Evolutionary conservation across 768 basidiomycete genomes (phyloP), one percentile per base, ranked within the genome.

Genomic region (Tricholoma bakamatsutake): DNA sequence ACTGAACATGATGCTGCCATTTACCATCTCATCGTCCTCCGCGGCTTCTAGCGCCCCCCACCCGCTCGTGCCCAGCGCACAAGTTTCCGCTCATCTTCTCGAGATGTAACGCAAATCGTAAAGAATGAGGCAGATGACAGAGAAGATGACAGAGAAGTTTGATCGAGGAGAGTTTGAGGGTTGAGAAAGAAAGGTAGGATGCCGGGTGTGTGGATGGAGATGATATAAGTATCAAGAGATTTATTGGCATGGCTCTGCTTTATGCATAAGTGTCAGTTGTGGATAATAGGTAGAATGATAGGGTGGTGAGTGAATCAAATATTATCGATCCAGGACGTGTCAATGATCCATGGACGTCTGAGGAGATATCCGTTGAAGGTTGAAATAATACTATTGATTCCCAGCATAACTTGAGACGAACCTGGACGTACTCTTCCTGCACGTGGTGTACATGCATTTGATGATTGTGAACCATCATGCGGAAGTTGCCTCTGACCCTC

Each of bases 1-100:
- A n/a, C n/a, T n/a, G n/a, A n/a, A n/a, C n/a, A n/a, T n/a, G n/a
- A n/a, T n/a, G n/a, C n/a, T n/a, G n/a, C n/a, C n/a, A n/a, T n/a
- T n/a, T n/a, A n/a, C n/a, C n/a, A n/a, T n/a, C 30, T 8, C 30
- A 31, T 31, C 4, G 8, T 31, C 30, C 30, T 31, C 30, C 30
- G 30, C 4, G 4, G 30, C 30, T 35, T 27, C 66, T 6, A 75
- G 62, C 12, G 69, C 65, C 67, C 78, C 71, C 49, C 80, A 79
- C 57, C 79, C 78, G n/a, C n/a, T 52, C 78, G 67, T 42, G 76
- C 76, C 78, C 79, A 79, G 12, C 69, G 70, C 50, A 79, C 69
- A 17, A 81, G 72, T 21, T 71, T 65, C 39, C 66, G 62, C 54
- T 77, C 77, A 3, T 73, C 71, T 10, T 70, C 69, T 27, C 75